Base-by-base conservation (phyloP, 805 yeast species). In the Candida bentonensis region DNA sequence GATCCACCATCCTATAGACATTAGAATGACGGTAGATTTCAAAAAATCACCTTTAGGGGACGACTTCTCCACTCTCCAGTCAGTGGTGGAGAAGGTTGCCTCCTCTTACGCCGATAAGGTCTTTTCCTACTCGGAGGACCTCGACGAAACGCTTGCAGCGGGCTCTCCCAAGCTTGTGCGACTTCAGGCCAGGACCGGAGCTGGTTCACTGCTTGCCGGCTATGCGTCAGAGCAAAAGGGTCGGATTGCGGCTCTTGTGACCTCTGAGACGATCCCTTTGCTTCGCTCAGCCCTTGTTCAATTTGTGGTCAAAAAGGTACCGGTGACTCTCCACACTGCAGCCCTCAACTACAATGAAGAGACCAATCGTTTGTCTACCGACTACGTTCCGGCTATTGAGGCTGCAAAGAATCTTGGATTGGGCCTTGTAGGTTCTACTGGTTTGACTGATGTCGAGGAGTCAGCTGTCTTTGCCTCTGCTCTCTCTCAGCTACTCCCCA, bases 181-280 rank as follows among this genome's bases (percentile, higher is more conserved):
- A 43, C 53, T 62, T 44, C 86, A 87, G 56, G 74, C 84, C 46
- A 77, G 95, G 59, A 67, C 81, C 2, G 96, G 96, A 54, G 92
- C 95, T 25, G 84, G 89, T 40, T 72, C 77, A 49, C 74, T 83
- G 22, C 71, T 89, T 40, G 66, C 83, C 42, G 96, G 96, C 30
- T 88, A 79, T 63, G 61, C 75, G 44, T 47, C 30, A 46, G 45
- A 9, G 49, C 57, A 2, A 42, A 45, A 26, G 23, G 42, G 13
- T 41, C 44, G 44, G 4, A 47, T 71, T 61, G 49, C 72, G 55
- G 68, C 79, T 49, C 58, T 88, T 30, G 70, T 79, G 41, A 79
- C 88, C 36, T 74, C 85, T 23, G 74, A 76, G 49, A 78, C 86
- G 23, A 68, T 87, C 58, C 67, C 73, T 20, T 76, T 71, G 56